phyloP scores from a whole-genome alignment of 148 eudicot genomes.

The Camellia japonica region DNA sequence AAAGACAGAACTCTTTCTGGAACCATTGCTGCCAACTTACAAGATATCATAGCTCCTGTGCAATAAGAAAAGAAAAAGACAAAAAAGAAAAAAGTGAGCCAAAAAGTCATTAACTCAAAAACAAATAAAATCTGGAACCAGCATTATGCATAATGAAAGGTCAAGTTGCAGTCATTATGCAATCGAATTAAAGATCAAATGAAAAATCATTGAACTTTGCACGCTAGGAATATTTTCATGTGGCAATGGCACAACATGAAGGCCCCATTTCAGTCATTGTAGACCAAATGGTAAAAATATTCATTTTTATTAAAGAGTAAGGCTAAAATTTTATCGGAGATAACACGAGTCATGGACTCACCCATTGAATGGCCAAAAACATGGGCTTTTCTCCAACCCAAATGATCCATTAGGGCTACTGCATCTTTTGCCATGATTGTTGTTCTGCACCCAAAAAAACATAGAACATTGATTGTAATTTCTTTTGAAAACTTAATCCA shows the following conservation, averaged over 20 bases:
- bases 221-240: too few species aligned
- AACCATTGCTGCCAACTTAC: constrained; percentile 80
- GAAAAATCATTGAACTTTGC: not conserved
- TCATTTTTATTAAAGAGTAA: too few species aligned
- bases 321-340: not conserved
- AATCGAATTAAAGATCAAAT: not conserved
- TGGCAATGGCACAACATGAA: too few species aligned
- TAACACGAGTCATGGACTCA: constrained; percentile 32
- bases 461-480: not conserved
- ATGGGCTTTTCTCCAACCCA: constrained; percentile 92
- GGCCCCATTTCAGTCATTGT: not conserved
- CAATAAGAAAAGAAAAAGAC: not conserved
- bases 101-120: not conserved
- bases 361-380: constrained; percentile 99
- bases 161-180: not conserved
- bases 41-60: constrained; percentile 96
- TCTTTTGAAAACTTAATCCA: not conserved
- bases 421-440: constrained; percentile 92
- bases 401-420: constrained; percentile 83
- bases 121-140: not conserved
- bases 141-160: not conserved
- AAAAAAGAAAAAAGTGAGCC: not conserved
- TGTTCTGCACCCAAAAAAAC: constrained; percentile 53
- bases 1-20: constrained; percentile 78
- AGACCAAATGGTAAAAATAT: not conserved